Conservation (phyloP, 441 rosid species). For the Mallotus japonicus region DNA sequence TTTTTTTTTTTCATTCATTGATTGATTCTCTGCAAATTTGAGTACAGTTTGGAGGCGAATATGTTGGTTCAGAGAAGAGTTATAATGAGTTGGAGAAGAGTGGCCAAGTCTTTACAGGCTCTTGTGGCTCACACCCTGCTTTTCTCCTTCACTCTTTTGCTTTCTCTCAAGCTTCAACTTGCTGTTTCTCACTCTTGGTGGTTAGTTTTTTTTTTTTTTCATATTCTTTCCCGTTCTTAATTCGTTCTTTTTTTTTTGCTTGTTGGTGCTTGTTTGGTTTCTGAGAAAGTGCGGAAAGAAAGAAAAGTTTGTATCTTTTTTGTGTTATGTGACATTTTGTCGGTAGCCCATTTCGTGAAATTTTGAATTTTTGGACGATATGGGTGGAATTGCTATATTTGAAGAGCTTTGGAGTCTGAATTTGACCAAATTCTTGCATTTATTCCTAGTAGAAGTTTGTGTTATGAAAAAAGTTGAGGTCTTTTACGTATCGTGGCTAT, state of each 20-base stretch:
- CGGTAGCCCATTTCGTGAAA: slow-evolving; percentile 6
- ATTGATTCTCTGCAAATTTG: not conserved
- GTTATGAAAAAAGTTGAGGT: not conserved
- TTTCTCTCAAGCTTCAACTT: slow-evolving; percentile 68
- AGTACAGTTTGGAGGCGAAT: not conserved
- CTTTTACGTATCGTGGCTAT: not conserved
- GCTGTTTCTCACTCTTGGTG: slow-evolving; percentile 65
- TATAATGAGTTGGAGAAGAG: slow-evolving; percentile 79
- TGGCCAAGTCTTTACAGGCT: slow-evolving; percentile 61
- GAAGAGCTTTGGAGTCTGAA: not conserved
- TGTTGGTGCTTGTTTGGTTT: slow-evolving; percentile 12
- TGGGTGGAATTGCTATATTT: not conserved
- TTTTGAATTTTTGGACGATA: not conserved
- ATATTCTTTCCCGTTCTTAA: not conserved
- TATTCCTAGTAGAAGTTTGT: not conserved
- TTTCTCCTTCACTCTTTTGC: slow-evolving; percentile 75
- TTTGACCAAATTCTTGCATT: not conserved
- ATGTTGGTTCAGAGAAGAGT: slow-evolving; percentile 56
- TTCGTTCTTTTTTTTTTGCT: not conserved
- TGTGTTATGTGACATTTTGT: not conserved
- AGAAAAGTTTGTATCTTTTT: not conserved
- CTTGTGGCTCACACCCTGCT: slow-evolving; percentile 64
- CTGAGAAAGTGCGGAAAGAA: slow-evolving; percentile 11
- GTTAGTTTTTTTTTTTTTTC: slow-evolving; percentile 39
- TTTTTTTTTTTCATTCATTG: too few species aligned